Evolutionary conservation across 2,329 filamentous ascomycete genomes (phyloP).

Genomic region (Ascochyta pisi): DNA sequence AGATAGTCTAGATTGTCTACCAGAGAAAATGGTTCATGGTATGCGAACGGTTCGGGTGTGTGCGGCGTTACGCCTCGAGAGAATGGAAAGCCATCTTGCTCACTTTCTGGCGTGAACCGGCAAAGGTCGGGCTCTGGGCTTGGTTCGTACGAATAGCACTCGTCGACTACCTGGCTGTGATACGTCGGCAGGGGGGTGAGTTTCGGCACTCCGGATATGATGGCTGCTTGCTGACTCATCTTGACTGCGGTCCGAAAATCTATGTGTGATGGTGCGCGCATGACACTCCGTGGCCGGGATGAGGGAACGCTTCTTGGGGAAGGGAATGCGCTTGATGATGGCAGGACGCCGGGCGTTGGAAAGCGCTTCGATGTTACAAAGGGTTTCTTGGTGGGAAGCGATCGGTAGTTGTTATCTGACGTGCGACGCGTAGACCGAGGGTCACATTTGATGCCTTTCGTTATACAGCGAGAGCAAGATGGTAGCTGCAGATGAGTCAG

Average conservation of each 20-base stretch:
- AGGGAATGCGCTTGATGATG: slow-evolving; percentile 23
- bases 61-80: slow-evolving; percentile 39
- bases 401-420: slow-evolving; percentile 43
- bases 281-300: slow-evolving; percentile 25
- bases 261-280: slow-evolving; percentile 37
- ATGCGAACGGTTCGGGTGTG: slow-evolving; percentile 39
- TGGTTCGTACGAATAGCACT: slow-evolving; percentile 33
- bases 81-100: slow-evolving; percentile 25
- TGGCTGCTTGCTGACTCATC: slow-evolving; percentile 30
- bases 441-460: slow-evolving; percentile 46
- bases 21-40: slow-evolving; percentile 31
- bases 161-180: slow-evolving; percentile 31
- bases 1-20: slow-evolving; percentile 32
- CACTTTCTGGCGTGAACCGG: slow-evolving; percentile 24
- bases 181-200: slow-evolving; percentile 40
- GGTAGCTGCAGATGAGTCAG: slow-evolving; percentile 32
- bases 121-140: slow-evolving; percentile 32
- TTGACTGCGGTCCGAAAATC: slow-evolving; percentile 39
- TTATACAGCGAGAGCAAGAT: slow-evolving; percentile 45
- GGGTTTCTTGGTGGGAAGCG: slow-evolving; percentile 33
- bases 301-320: slow-evolving; percentile 35
- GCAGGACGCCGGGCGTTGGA: slow-evolving; percentile 30
- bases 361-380: slow-evolving; percentile 36
- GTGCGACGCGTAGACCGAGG: slow-evolving; percentile 48
- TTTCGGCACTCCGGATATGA: slow-evolving; percentile 33